Evolutionary conservation across 2,329 filamentous ascomycete species (phyloP).

Genomic region (Verruconis gallopava): DNA sequence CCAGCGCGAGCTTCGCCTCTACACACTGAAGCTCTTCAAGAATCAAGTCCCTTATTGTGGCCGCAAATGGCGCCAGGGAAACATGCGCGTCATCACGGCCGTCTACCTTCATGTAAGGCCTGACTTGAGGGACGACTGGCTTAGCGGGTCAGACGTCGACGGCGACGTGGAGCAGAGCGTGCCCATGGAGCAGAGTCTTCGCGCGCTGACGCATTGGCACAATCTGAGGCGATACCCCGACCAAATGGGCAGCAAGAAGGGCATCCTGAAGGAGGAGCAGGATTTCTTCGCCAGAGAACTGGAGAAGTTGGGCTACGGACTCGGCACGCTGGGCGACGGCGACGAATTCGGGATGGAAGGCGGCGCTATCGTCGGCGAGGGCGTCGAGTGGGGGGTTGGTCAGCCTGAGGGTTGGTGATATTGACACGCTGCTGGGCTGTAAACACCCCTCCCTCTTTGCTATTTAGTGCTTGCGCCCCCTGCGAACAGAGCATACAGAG

Average conservation of each 20-base stretch:
- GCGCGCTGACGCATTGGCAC: slow-evolving; percentile 88
- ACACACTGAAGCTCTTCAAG: slow-evolving; percentile 97
- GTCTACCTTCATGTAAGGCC: slow-evolving; percentile 90
- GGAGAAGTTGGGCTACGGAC: slow-evolving; percentile 34
- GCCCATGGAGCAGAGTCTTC: slow-evolving; percentile 78
- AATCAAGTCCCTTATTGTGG: slow-evolving; percentile 97
- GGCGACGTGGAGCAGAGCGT: slow-evolving; percentile 87
- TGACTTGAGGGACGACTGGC: slow-evolving; percentile 89
- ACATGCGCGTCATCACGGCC: slow-evolving; percentile 97
- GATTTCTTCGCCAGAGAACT: slow-evolving; percentile 37
- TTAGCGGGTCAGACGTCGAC: slow-evolving; percentile 81
- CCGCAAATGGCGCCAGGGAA: slow-evolving; percentile 92
- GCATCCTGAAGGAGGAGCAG: slow-evolving; percentile 29
- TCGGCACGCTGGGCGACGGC: background rate
- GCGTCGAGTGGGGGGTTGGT: background rate
- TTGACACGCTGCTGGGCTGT: too few relatives aligned
- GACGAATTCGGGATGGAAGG: background rate
- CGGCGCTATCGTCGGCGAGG: background rate
- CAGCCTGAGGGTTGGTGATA: background rate
- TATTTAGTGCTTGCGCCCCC: too few relatives aligned
- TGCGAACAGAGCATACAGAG: too few relatives aligned
- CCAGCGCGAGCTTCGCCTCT: slow-evolving; percentile 73
- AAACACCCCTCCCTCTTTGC: too few relatives aligned
- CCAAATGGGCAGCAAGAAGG: slow-evolving; percentile 45
- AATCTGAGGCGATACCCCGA: slow-evolving; percentile 75